Base-by-base conservation (phyloP, 208 protist genomes). In the Lotmaria passim region DNA sequence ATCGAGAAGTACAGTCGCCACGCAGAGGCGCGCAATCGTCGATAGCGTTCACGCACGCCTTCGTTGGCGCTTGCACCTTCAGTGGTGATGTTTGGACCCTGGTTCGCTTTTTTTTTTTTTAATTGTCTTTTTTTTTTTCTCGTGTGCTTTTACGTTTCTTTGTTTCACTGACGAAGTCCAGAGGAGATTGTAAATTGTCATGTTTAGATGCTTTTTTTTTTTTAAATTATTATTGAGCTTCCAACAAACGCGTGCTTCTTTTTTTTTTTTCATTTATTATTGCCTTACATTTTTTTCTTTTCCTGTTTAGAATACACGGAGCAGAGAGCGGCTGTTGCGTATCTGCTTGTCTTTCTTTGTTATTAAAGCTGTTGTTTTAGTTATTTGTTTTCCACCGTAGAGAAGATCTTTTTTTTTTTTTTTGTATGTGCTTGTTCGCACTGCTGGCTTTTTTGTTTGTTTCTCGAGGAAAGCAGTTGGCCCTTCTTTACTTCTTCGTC, bases 1-100 rank as follows among this genome's bases (percentile, higher is more conserved):
- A 88, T 98, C 36, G 73, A 55, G 19, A 73, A 87, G 69, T 89
- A 94, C 71, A 75, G 73, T 64, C 83, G 76, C 17, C 90, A 87
- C 50, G 57, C 52, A 57, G 31, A 70, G 31, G 57, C 55, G 30
- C 60, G 60, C 33, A 56, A 36, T 23, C 60, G 60, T 24, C 60
- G 60, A 1, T 66, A 56, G 28, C 19, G 0, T 0, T 3, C 12
- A 6, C 19, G 7, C n/a, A n/a, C n/a, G n/a, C n/a, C n/a, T n/a
- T n/a, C n/a, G n/a, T n/a, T n/a, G n/a, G n/a, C n/a, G n/a, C n/a
- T n/a, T n/a, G n/a, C n/a, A n/a, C n/a, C n/a, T n/a, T n/a, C n/a
- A n/a, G n/a, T n/a, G n/a, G n/a, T n/a, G n/a, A n/a, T n/a, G n/a
- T n/a, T n/a, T n/a, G n/a, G 38, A 41, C 10, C 14, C 10, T 41